Base-by-base conservation (phyloP, 768 basidiomycete genomes). In the Asterophora parasitica region DNA sequence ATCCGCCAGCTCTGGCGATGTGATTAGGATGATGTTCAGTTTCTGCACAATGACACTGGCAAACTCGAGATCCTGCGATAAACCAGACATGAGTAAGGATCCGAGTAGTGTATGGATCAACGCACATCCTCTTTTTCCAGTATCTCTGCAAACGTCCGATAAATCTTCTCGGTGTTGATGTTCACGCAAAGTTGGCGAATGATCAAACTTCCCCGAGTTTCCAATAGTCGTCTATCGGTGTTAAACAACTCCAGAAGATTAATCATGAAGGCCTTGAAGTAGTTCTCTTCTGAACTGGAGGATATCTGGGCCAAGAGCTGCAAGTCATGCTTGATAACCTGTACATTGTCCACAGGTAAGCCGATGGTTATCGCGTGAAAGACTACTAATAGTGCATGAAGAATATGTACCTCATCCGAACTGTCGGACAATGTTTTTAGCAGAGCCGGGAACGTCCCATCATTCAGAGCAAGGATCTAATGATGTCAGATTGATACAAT, bases 1-100 rank as follows among this genome's bases (percentile, higher is more conserved):
- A 48, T 99, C 96, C 4, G 83, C 80, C n/a, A 99, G 71, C 64
- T 99, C 95, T 0, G 92, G 92, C 2, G 92, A 93, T 5, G 95
- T 98, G 54, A 95, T 94, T 42, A 99, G 73, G 56, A 99, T 98
- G 62, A 93, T 85, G 61, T 92, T 98, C 40, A 99, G 72, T 67
- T 98, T 97, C 70, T 96, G 92, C 12, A 99, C 92, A 65, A 99
- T 98, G 52, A 90, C 87, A 58, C 93, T 92, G 1, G 95, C 94
- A 65, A 98, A 98, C 64, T 98, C 96, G 34, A 98, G 78, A 63
- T 99, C 96, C 92, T 95, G 50, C 23, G 20, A 23, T 23, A 20
- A 10, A 38, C 44, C 51, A 13, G 37, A 8, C 17, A 31, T n/a
- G 15, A 31, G 15, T 38, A 23, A 44, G 46, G 13, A 20, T 4